Percentiles rank a stretch among this genome's conserved stretches.
Conservation (phyloP, 2,329 filamentous ascomycete species). For the Fusarium robinianum region DNA sequence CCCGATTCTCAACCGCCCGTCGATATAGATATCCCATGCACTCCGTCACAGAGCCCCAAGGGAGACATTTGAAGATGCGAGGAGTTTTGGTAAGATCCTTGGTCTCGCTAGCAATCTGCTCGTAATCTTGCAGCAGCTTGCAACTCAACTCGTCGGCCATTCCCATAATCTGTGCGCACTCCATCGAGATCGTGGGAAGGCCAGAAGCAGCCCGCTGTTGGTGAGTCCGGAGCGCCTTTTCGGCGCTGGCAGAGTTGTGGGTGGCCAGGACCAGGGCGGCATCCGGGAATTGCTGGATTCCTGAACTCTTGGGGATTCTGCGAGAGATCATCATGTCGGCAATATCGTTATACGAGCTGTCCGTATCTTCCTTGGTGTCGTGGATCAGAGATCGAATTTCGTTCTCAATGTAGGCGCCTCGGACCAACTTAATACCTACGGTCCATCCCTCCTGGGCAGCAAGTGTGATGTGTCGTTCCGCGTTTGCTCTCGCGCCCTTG, state of each 20-base stretch:
- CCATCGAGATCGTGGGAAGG: constrained; percentile 42
- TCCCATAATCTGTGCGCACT: constrained; percentile 59
- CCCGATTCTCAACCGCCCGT: constrained; percentile 46
- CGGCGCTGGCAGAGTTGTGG: constrained; percentile 52
- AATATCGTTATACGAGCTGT: constrained; percentile 55
- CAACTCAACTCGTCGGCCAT: constrained; percentile 63
- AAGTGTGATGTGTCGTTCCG: constrained; percentile 51
- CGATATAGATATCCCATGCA: constrained; percentile 46
- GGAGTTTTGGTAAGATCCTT: constrained; percentile 25
- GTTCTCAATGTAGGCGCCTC: constrained; percentile 58
- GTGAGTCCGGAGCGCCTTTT: constrained; percentile 50
- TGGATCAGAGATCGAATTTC: constrained; percentile 56
- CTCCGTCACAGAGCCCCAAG: constrained; percentile 46
- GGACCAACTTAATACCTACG: constrained; percentile 59
- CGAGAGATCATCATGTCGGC: constrained; percentile 51
- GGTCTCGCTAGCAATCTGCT: constrained; percentile 18
- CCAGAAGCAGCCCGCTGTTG: constrained; percentile 42
- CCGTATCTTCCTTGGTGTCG: constrained; percentile 56
- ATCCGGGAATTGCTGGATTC: constrained; percentile 44
- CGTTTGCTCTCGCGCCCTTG: constrained; percentile 48
- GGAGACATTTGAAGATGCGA: constrained; percentile 44
- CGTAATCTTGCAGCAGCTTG: constrained; percentile 48
- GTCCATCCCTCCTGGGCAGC: constrained; percentile 55
- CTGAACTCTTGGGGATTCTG: constrained; percentile 20
- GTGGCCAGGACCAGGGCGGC: constrained; percentile 57